A percentile compares a stretch with the other conserved stretches of the same genome.
Evolutionary conservation across 2,329 filamentous ascomycete species (phyloP).

Genomic region (Trichoderma koningii): DNA sequence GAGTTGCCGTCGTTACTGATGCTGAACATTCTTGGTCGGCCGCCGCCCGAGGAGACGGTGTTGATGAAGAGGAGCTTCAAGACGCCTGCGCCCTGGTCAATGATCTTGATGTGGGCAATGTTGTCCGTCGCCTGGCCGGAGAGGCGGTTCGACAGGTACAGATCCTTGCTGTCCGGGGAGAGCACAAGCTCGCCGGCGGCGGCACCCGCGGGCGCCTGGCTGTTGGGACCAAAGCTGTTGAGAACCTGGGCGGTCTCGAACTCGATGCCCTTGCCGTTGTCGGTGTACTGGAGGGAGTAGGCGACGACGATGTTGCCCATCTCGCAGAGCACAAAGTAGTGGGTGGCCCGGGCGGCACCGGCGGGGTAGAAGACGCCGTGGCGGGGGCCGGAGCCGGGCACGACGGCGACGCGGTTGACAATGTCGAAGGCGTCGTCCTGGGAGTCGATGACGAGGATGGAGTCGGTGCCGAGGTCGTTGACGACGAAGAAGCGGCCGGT

Average conservation of each 20-base stretch:
- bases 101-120: slow-evolving; percentile 50
- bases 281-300: slow-evolving; percentile 46
- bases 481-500: slow-evolving; percentile 52
- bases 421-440: slow-evolving; percentile 45
- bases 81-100: slow-evolving; percentile 32
- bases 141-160: slow-evolving; percentile 56
- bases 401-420: slow-evolving; percentile 39
- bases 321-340: slow-evolving; percentile 53
- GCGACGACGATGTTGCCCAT: slow-evolving; percentile 48
- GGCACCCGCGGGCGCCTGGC: slow-evolving; percentile 41
- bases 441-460: slow-evolving; percentile 50
- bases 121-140: slow-evolving; percentile 49
- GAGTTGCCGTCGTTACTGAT: slow-evolving; percentile 40
- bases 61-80: slow-evolving; percentile 41
- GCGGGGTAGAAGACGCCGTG: slow-evolving; percentile 52
- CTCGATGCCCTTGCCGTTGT: slow-evolving; percentile 35
- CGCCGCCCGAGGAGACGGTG: slow-evolving; percentile 41
- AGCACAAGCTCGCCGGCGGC: slow-evolving; percentile 51
- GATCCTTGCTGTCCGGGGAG: slow-evolving; percentile 44
- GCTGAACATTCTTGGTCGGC: slow-evolving; percentile 52
- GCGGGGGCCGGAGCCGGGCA: slow-evolving; percentile 50
- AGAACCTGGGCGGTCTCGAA: slow-evolving; percentile 44
- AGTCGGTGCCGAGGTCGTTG: slow-evolving; percentile 53
- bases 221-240: slow-evolving; percentile 45
- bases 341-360: slow-evolving; percentile 41